Percentiles rank a stretch among this genome's conserved stretches.
These are phyloP conservation scores for Camillea tinctor DNA, from an alignment of 2,329 filamentous ascomycete genomes.

Conservation along the genomic window DNA sequence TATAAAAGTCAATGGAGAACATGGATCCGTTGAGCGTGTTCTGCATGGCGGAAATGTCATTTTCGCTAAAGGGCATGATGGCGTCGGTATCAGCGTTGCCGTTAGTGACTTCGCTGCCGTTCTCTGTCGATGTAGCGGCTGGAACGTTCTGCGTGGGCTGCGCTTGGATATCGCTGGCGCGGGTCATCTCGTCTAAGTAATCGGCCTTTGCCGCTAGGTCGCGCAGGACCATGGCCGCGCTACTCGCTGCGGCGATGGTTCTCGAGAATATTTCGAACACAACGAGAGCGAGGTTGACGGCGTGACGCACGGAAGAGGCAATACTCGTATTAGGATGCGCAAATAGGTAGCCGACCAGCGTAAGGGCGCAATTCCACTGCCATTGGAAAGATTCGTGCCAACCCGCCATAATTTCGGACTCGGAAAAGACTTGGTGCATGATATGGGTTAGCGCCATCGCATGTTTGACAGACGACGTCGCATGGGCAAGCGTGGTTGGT, in stretches of 20 bases:
- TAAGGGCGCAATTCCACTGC: constrained; percentile 40
- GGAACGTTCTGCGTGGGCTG: background rate
- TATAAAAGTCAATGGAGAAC: constrained; percentile 23
- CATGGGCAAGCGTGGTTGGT: constrained; percentile 14
- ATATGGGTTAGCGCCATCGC: constrained; percentile 39
- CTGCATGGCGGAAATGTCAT: constrained; percentile 9
- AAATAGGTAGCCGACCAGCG: constrained; percentile 23
- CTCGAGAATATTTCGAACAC: constrained; percentile 24
- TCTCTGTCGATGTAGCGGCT: background rate
- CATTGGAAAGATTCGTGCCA: constrained; percentile 41
- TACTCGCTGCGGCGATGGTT: constrained; percentile 19
- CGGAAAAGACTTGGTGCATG: constrained; percentile 34
- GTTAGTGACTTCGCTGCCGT: background rate
- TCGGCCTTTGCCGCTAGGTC: constrained; percentile 23
- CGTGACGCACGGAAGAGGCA: constrained; percentile 15
- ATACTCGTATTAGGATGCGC: constrained; percentile 18
- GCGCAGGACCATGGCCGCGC: constrained; percentile 22
- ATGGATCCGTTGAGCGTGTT: constrained; percentile 15
- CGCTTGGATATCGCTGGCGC: constrained; percentile 6
- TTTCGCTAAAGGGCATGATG: constrained; percentile 4
- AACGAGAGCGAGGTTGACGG: constrained; percentile 17
- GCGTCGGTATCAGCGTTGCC: background rate
- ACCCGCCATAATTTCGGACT: constrained; percentile 34
- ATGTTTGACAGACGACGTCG: constrained; percentile 31
- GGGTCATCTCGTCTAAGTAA: constrained; percentile 18